A percentile compares a stretch with the other conserved stretches of the same genome.
phyloP scores from a whole-genome alignment of 2,329 filamentous ascomycete genomes.

The Ophiocordyceps robertsii region DNA sequence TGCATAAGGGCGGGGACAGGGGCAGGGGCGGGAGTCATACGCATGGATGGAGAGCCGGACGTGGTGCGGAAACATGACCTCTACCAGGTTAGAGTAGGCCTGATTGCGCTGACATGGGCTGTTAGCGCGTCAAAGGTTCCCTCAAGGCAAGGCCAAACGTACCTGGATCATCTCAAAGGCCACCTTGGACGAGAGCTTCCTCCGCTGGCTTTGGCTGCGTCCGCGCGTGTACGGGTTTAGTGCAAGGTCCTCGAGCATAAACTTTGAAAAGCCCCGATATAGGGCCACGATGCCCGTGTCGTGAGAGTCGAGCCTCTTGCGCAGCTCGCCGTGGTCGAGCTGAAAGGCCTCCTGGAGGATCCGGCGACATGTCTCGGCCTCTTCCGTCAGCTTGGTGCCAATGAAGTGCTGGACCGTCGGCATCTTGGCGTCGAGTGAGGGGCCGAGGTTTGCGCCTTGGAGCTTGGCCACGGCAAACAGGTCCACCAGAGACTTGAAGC shows the following conservation, averaged over 20 bases:
- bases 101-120: slow-evolving; percentile 21
- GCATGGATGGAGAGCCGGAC: slow-evolving; percentile 34
- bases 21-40: slow-evolving; percentile 9
- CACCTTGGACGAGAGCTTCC: slow-evolving; percentile 15
- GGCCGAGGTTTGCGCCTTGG: not conserved
- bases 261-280: slow-evolving; percentile 48
- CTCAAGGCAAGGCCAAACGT: not conserved
- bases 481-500: slow-evolving; percentile 14
- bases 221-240: slow-evolving; percentile 10
- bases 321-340: slow-evolving; percentile 16
- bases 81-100: slow-evolving; percentile 32
- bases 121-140: not conserved
- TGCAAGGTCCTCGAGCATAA: slow-evolving; percentile 28
- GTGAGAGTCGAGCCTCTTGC: slow-evolving; percentile 12
- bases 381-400: slow-evolving; percentile 9
- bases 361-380: slow-evolving; percentile 17
- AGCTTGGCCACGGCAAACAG: slow-evolving; percentile 12
- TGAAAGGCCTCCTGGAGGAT: slow-evolving; percentile 20
- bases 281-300: slow-evolving; percentile 27
- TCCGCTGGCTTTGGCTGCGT: slow-evolving; percentile 13
- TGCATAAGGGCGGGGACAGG: not conserved
- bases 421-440: slow-evolving; percentile 20
- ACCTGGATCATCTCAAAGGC: slow-evolving; percentile 21
- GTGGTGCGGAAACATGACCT: slow-evolving; percentile 28
- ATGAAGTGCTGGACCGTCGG: slow-evolving; percentile 22